Base-by-base conservation (phyloP, 495 filamentous ascomycete species). In the Talaromyces liani region DNA sequence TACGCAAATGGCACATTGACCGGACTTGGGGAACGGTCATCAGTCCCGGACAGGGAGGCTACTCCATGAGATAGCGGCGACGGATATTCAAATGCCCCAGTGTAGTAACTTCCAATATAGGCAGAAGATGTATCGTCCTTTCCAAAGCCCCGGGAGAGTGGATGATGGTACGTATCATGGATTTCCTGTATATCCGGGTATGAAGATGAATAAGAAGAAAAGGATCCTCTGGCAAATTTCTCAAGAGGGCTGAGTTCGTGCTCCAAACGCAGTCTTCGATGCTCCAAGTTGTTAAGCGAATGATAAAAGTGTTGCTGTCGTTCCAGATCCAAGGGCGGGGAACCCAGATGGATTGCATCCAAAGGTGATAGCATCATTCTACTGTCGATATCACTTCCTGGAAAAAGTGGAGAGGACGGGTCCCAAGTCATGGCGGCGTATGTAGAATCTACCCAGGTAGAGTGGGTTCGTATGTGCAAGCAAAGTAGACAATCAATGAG, bases 1-100 rank as follows among this genome's bases (percentile, higher is more conserved):
- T 6, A 53, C 4, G 31, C 22, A 58, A 41, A 49, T 49, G 27
- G 8, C 9, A 24, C 16, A 25, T 36, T 5, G 54, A 16, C 34
- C 49, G 62, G 62, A 41, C 62, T 63, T 22, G 62, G 62, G 54
- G 62, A 63, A 16, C 53, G 51, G n/a, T 63, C 36, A 41, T 41
- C 62, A 29, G 51, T 63, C 33, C 56, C 62, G 16, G 62, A 29
- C 6, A 27, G 12, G 12, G 58, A 18, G 39, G 58, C 33, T 24
- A 41, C 33, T 22, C 58, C 34, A 60, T 49, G 8, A 20, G 45
- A 49, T n/a, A 25, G 6, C 24, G 58, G 58, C 24, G 58, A 60
- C 25, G 58, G 58, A 49, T 60, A 60, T 10, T 60, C 36, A 8
- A 36, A 41, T 22, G 31, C 57, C 6, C 24, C 33, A 29, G 24